Percentiles rank a stretch among this genome's conserved stretches.
Evolutionary conservation across 176 grass and related monocot genomes (phyloP).

Genomic region (Bromus sterilis): DNA sequence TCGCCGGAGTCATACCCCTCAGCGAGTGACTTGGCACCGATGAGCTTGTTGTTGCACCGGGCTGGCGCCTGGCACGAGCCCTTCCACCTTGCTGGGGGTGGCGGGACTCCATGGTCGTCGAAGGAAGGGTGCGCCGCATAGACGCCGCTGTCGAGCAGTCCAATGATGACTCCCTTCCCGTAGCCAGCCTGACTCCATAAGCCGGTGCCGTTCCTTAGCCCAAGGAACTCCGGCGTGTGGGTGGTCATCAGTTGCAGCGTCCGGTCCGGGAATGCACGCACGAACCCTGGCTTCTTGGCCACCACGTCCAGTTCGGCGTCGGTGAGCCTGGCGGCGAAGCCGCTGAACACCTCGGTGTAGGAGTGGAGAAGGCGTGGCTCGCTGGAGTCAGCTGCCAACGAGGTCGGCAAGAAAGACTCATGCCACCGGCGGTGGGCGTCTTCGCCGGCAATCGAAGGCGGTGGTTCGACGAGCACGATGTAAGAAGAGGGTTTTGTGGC

Average conservation of each 20-base stretch:
- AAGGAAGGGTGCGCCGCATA: slow-evolving; percentile 15
- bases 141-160: slow-evolving; percentile 47
- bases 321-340: slow-evolving; percentile 29
- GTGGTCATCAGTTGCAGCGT: slow-evolving; percentile 26
- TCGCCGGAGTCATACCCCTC: not conserved
- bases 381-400: not conserved
- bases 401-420: slow-evolving; percentile 24
- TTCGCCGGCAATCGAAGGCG: not conserved
- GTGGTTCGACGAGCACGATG: slow-evolving; percentile 12
- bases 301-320: not conserved
- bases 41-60: slow-evolving; percentile 33
- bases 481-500: not conserved
- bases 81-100: slow-evolving; percentile 16
- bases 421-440: not conserved
- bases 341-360: slow-evolving; percentile 21
- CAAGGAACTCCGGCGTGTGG: slow-evolving; percentile 34
- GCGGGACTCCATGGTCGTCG: not conserved
- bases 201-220: not conserved
- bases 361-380: slow-evolving; percentile 25
- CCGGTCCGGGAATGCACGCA: slow-evolving; percentile 12
- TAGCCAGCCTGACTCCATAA: slow-evolving; percentile 8
- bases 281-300: slow-evolving; percentile 2
- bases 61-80: slow-evolving; percentile 1
- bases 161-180: slow-evolving; percentile 33
- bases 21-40: slow-evolving; percentile 6